Percentiles rank a stretch among this genome's conserved stretches.
Evolutionary conservation across 2,329 filamentous ascomycete species (phyloP).

Genomic region (Helotiales sp.): DNA sequence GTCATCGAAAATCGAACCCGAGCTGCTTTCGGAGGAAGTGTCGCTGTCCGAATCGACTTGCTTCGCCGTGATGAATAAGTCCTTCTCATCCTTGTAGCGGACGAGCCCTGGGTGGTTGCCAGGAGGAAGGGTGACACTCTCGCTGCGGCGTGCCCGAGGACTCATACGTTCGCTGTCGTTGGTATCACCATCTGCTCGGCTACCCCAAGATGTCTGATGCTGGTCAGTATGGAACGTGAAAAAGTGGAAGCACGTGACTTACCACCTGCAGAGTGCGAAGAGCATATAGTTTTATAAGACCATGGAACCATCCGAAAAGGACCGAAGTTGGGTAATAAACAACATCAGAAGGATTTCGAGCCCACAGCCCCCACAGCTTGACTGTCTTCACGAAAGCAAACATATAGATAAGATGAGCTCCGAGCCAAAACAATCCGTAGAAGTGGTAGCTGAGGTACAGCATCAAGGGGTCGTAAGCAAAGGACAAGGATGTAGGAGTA

Average conservation of each 20-base stretch:
- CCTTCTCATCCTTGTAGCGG: constrained; percentile 44
- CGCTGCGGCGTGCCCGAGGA: constrained; percentile 33
- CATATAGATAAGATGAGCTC: constrained; percentile 70
- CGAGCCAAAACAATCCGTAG: constrained; percentile 64
- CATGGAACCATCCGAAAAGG: constrained; percentile 89
- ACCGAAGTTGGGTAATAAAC: constrained; percentile 82
- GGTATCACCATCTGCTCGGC: constrained; percentile 85
- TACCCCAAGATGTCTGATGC: constrained; percentile 87
- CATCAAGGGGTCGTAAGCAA: constrained; percentile 74
- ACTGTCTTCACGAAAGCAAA: constrained; percentile 81
- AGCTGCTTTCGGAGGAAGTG: constrained; percentile 19
- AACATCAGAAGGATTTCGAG: constrained; percentile 79
- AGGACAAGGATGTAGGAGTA: constrained; percentile 85
- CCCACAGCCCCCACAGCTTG: constrained; percentile 85
- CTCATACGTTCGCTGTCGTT: constrained; percentile 67
- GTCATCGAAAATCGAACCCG: constrained; percentile 16
- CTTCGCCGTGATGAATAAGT: constrained; percentile 7
- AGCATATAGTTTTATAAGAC: constrained; percentile 88
- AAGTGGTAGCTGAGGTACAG: constrained; percentile 67
- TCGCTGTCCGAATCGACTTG: constrained; percentile 7
- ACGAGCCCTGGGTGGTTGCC: constrained; percentile 44
- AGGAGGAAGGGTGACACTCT: constrained; percentile 45
- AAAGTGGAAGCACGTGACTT: constrained; percentile 40
- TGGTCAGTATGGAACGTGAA: constrained; percentile 20
- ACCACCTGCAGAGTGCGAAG: constrained; percentile 81